A percentile compares a stretch with the other conserved stretches of the same genome.
Conservation (phyloP, 2,329 filamentous ascomycete genomes). For the Paraphoma chrysanthemicola region DNA sequence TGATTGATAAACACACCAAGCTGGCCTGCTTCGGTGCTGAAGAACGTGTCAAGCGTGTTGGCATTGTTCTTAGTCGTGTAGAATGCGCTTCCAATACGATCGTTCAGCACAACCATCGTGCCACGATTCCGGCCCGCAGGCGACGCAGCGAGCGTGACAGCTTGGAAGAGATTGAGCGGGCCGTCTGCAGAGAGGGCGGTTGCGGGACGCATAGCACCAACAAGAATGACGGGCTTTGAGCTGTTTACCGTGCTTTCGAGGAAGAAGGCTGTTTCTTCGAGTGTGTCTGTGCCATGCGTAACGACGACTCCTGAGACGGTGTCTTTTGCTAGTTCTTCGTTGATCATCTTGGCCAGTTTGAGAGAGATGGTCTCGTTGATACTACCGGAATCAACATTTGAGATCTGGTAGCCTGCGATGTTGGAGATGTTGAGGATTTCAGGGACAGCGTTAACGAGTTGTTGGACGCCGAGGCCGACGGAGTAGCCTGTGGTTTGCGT, state of each 20-base stretch:
- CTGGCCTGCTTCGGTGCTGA: constrained; percentile 60
- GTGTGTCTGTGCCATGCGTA: constrained; percentile 70
- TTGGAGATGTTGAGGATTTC: constrained; percentile 63
- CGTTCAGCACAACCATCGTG: constrained; percentile 67
- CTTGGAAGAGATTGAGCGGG: constrained; percentile 67
- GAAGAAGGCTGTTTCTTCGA: constrained; percentile 71
- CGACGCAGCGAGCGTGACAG: constrained; percentile 63
- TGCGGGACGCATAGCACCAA: constrained; percentile 69
- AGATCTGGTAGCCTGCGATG: constrained; percentile 57
- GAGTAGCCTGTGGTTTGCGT: constrained; percentile 64
- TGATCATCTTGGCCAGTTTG: constrained; percentile 57
- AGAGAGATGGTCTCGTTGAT: constrained; percentile 60
- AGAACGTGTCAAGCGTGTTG: constrained; percentile 69
- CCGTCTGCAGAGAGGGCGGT: constrained; percentile 70
- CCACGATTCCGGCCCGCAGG: constrained; percentile 58
- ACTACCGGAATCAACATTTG: constrained; percentile 43
- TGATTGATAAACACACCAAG: constrained; percentile 66
- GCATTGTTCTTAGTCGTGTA: constrained; percentile 69
- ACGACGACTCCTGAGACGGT: constrained; percentile 60
- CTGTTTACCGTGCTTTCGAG: constrained; percentile 64
- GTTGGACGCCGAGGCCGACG: constrained; percentile 58
- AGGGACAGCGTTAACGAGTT: constrained; percentile 63
- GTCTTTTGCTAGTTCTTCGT: constrained; percentile 55
- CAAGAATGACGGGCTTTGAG: constrained; percentile 65
- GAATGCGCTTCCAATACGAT: constrained; percentile 65